Evolutionary conservation across 1,284 basidiomycete species (phyloP).

Genomic region (Pyrrhoderma noxium): DNA sequence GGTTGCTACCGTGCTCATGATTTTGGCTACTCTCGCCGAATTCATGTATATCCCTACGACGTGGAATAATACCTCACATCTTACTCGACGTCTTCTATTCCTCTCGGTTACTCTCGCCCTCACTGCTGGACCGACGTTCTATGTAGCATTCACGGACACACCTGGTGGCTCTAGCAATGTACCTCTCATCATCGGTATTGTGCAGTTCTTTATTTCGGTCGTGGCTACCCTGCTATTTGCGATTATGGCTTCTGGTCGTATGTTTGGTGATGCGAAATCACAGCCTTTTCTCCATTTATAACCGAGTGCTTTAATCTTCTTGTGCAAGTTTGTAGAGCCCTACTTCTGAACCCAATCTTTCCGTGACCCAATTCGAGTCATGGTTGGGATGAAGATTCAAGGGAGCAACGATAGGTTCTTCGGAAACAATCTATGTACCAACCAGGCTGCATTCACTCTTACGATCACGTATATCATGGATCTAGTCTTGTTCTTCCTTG

Average conservation of each 20-base stretch:
- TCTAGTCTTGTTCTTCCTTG: constrained; percentile 88
- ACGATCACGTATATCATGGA: constrained; percentile 98
- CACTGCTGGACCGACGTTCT: constrained; percentile 86
- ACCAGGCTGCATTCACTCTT: constrained; percentile 88
- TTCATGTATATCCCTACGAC: constrained; percentile 95
- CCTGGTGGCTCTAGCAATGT: constrained; percentile 56
- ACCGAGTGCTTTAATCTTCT: constrained; percentile 87
- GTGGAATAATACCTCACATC: constrained; percentile 95
- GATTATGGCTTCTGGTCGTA: constrained; percentile 84
- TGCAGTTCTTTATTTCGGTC: constrained; percentile 88
- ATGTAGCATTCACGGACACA: constrained; percentile 70
- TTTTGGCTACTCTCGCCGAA: constrained; percentile 84
- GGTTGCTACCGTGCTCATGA: constrained; percentile 89
- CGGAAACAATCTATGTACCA: constrained; percentile 71
- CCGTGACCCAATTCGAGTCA: constrained; percentile 80
- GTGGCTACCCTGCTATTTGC: constrained; percentile 77
- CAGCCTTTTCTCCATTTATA: constrained; percentile 67
- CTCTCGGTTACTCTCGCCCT: constrained; percentile 76
- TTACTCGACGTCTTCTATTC: constrained; percentile 81
- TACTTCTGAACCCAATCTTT: constrained; percentile 96
- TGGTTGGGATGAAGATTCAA: constrained; percentile 91
- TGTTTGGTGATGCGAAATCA: constrained; percentile 75
- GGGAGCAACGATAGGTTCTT: constrained; percentile 80
- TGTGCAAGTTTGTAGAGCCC: constrained; percentile 90
- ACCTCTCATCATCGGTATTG: constrained; percentile 81